These are phyloP conservation scores for Eucalyptus viminalis DNA, from an alignment of 345 rosid species.

Conservation along the genomic window DNA sequence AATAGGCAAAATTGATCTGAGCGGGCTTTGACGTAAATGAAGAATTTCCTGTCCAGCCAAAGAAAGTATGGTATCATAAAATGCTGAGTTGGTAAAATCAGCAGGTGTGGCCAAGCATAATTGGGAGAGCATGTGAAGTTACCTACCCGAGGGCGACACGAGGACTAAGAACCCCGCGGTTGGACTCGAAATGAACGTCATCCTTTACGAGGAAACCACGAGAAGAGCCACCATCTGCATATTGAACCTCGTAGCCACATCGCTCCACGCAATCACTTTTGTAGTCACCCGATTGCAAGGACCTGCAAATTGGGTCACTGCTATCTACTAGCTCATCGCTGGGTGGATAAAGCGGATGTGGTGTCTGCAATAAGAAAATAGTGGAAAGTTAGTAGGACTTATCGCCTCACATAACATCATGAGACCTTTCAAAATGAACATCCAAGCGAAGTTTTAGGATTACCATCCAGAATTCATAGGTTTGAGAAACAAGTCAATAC, in stretches of 20 bases:
- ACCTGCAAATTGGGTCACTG: constrained; percentile 62
- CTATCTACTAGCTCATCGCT: constrained; percentile 48
- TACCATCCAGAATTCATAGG: background rate
- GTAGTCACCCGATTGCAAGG: constrained; percentile 41
- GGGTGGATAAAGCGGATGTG: constrained; percentile 78
- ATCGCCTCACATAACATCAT: background rate
- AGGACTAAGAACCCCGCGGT: constrained; percentile 34
- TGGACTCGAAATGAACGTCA: constrained; percentile 44
- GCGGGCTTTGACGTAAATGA: background rate
- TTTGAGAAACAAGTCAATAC: background rate
- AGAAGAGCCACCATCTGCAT: constrained; percentile 91
- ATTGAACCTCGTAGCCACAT: constrained; percentile 80
- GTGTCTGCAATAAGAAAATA: constrained; percentile 28
- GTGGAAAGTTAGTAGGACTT: background rate
- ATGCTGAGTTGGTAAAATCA: background rate
- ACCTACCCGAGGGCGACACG: constrained; percentile 70
- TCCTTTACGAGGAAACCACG: constrained; percentile 80
- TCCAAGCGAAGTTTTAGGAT: background rate
- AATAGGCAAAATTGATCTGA: background rate
- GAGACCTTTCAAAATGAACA: background rate
- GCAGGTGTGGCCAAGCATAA: background rate
- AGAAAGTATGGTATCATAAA: background rate
- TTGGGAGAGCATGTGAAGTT: background rate
- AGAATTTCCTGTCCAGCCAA: background rate
- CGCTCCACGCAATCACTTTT: constrained; percentile 40